Conservation (phyloP, 2,329 filamentous ascomycete genomes). For the Fusarium compactum region DNA sequence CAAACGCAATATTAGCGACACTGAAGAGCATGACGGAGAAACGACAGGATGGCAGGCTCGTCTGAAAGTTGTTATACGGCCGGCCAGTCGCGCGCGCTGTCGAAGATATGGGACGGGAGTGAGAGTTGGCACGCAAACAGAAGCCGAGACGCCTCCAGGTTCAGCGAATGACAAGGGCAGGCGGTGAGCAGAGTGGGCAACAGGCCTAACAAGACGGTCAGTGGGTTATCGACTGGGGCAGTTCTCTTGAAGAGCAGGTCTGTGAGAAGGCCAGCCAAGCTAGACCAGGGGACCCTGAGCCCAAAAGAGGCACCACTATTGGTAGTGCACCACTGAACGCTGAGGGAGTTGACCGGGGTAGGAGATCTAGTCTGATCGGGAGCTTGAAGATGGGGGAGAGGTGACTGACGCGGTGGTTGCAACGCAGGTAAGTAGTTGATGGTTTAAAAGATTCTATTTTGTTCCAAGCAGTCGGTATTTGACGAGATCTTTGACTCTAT, state of each 20-base stretch:
- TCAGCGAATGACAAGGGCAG: conserved; percentile 45
- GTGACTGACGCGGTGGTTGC: conserved; percentile 29
- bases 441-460: not conserved
- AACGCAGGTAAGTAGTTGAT: not conserved
- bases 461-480: not conserved
- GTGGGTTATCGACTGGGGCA: conserved; percentile 32
- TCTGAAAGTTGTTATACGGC: conserved; percentile 44
- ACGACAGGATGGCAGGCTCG: conserved; percentile 39
- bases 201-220: conserved; percentile 41
- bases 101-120: conserved; percentile 32
- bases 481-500: not conserved
- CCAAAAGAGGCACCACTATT: conserved; percentile 33
- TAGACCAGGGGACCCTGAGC: conserved; percentile 41
- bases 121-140: conserved; percentile 28
- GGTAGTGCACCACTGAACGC: conserved; percentile 30
- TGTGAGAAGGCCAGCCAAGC: conserved; percentile 38
- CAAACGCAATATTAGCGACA: conserved; percentile 37
- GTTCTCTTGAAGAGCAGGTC: conserved; percentile 32
- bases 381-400: conserved; percentile 23
- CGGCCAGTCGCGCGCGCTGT: conserved; percentile 45
- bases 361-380: conserved; percentile 33
- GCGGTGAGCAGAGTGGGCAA: conserved; percentile 44
- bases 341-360: conserved; percentile 22
- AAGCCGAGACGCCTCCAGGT: conserved; percentile 32
- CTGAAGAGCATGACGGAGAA: conserved; percentile 46